Evolutionary conservation across 768 basidiomycete genomes (phyloP).

Genomic region (Mrakia frigida): DNA sequence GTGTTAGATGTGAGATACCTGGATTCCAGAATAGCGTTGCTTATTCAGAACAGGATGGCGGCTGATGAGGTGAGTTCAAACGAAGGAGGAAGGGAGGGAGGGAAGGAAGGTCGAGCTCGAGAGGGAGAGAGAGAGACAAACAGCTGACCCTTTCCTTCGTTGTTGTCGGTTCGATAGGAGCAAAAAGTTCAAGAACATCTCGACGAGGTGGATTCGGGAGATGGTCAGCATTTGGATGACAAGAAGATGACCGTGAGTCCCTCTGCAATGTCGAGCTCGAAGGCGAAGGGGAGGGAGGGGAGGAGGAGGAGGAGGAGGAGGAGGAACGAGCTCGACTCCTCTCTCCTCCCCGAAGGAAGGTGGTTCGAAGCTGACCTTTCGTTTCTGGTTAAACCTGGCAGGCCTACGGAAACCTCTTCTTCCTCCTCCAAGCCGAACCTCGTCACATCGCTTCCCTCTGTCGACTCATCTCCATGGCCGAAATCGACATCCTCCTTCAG

Average conservation of each 20-base stretch:
- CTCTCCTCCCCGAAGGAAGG: too few species aligned
- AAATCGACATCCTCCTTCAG: conserved; percentile 97
- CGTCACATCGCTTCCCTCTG: conserved; percentile 94
- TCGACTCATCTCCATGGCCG: conserved; percentile 87
- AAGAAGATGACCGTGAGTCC: conserved; percentile 58
- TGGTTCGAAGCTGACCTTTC: neutral
- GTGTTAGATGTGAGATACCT: conserved; percentile 82
- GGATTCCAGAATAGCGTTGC: conserved; percentile 90
- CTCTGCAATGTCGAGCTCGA: neutral
- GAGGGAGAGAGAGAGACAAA: neutral
- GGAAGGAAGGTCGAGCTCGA: conserved; percentile 33
- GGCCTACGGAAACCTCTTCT: conserved; percentile 98
- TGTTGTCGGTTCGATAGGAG: conserved; percentile 54
- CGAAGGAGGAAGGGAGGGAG: conserved; percentile 36
- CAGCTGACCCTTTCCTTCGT: neutral
- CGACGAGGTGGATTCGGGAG: conserved; percentile 89
- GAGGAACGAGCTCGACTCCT: neutral
- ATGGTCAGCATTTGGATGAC: conserved; percentile 90
- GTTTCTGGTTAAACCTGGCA: conserved; percentile 46
- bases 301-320: too few species aligned
- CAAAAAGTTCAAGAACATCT: conserved; percentile 90
- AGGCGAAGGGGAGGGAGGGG: neutral
- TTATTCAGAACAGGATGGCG: conserved; percentile 98
- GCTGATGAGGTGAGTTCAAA: conserved; percentile 66
- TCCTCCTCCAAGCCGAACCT: conserved; percentile 95